phyloP scores from a whole-genome alignment of 306 rosid species.

The Ziziphus jujuba region DNA sequence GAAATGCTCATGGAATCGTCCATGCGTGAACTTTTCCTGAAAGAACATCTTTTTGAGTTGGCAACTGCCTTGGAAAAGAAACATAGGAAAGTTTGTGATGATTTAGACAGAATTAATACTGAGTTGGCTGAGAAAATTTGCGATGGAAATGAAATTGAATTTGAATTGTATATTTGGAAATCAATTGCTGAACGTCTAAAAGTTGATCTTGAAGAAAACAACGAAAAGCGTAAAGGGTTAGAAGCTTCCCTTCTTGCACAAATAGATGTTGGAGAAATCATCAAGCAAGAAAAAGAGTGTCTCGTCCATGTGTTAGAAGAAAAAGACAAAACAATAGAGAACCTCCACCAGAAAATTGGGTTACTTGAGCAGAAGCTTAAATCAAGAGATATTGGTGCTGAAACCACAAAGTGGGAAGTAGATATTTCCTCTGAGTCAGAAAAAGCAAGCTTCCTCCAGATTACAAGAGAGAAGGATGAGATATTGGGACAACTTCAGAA shows the following conservation, averaged over 20 bases:
- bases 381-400: constrained; percentile 33
- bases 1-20: constrained; percentile 60
- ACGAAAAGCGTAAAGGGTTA: constrained; percentile 47
- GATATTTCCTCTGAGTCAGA: constrained; percentile 16
- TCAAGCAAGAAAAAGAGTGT: constrained; percentile 51
- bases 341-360: constrained; percentile 45
- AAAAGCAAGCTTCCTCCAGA: constrained; percentile 26
- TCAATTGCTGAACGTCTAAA: constrained; percentile 48
- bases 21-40: constrained; percentile 35
- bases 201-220: constrained; percentile 53
- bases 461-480: constrained; percentile 46
- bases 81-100: constrained; percentile 37
- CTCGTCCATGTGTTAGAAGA: constrained; percentile 41
- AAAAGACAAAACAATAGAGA: constrained; percentile 38
- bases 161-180: constrained; percentile 69
- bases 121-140: constrained; percentile 52
- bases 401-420: constrained; percentile 25
- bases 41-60: constrained; percentile 35
- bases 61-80: constrained; percentile 34
- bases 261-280: constrained; percentile 55
- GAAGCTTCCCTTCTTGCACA: constrained; percentile 80
- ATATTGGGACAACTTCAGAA: constrained; percentile 53
- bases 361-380: constrained; percentile 45
- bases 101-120: constrained; percentile 42
- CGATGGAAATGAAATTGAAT: constrained; percentile 63